These are phyloP conservation scores for Leersia perrieri DNA, from an alignment of 176 grass and related monocot species.

Conservation along the genomic window DNA sequence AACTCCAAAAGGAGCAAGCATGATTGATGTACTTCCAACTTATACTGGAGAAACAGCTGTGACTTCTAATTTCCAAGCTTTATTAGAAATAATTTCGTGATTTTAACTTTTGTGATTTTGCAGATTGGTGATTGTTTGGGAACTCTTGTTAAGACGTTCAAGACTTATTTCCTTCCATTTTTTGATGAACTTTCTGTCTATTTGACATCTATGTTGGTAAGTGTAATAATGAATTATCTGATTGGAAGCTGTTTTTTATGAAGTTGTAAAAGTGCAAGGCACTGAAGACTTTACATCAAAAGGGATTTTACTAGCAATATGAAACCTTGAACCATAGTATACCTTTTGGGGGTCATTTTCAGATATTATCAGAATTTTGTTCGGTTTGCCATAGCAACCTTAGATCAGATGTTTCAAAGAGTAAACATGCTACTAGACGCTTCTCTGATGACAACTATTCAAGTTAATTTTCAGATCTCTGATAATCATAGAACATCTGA, in stretches of 20 bases:
- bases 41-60: background rate
- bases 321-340: background rate
- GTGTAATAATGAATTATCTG: conserved; percentile 22
- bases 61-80: conserved; percentile 8
- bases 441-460: background rate
- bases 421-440: background rate
- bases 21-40: conserved; percentile 4
- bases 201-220: conserved; percentile 76
- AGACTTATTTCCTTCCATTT: conserved; percentile 65
- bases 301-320: background rate
- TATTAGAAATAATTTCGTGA: conserved; percentile 9
- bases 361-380: background rate
- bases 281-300: conserved; percentile 1
- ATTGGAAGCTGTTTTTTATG: conserved; percentile 13
- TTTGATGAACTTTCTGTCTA: conserved; percentile 75
- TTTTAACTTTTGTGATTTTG: conserved; percentile 16
- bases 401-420: background rate
- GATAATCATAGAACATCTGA: conserved; percentile 6
- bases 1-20: background rate
- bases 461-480: background rate
- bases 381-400: background rate
- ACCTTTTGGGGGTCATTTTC: background rate
- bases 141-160: conserved; percentile 77
- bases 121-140: conserved; percentile 80
- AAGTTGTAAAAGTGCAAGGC: background rate